Base-by-base conservation (phyloP, 306 rosid genomes). In the Acacia crassicarpa region DNA sequence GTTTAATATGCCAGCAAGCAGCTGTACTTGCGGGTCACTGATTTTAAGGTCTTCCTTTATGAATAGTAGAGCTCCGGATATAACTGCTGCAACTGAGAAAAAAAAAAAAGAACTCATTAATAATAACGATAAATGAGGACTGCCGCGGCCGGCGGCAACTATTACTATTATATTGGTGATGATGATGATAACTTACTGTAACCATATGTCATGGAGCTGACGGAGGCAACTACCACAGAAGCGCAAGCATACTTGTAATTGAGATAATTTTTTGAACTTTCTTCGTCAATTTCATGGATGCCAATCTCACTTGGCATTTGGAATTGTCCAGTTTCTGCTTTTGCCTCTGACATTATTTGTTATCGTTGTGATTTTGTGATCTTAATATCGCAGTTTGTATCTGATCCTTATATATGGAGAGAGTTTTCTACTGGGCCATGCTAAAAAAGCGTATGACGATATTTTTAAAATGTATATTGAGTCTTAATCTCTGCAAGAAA, bases 11-110 rank as follows among this genome's bases (percentile, higher is more conserved):
- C 93, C 98, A 27, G 90, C 97, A 1, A 93, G 85, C 6, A 91
- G 84, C 74, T 83, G 78, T 2, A 94, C 90, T 76, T 91, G 88
- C 25, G 46, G 30, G 15, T 94, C 98, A 33, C 15, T 86, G 82
- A 93, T 90, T 56, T 75, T 25, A 17, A 92, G 84, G 10, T 91
- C 98, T 6, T 94, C 97, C 80, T 91, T 78, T 73, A 93, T 94
- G 90, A 89, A 93, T 69, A 93, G 59, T 45, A 90, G 83, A 8
- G 97, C 98, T 45, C 97, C 98, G 30, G 92, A 84, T 97, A 93
- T 94, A 12, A 93, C 98, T 33, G 94, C 97, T 1, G 90, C 84
- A 12, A 81, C 95, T 91, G 67, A n/a, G 8, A 22, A 8, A 22
- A 0, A 20, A 3, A n/a, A 56, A 0, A 9, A 12, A 1, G 13